Percentiles rank a stretch among this genome's conserved stretches.
Conservation (phyloP, 164 flowering plant species). For the Piper betle region DNA sequence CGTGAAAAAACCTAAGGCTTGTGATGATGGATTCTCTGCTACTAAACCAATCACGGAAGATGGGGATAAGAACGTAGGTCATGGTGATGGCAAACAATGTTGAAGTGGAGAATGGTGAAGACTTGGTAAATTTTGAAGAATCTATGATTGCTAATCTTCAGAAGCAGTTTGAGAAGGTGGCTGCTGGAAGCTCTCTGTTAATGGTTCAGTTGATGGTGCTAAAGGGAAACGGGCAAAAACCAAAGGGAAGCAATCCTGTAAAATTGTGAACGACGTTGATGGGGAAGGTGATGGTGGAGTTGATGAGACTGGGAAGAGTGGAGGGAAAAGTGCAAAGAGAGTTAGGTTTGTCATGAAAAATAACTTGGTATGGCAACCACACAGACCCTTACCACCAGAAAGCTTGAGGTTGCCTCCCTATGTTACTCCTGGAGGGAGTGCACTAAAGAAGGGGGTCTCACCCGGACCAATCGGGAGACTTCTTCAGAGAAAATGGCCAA, state of each 20-base stretch:
- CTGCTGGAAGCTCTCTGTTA: constrained; percentile 58
- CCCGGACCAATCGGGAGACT: constrained; percentile 74
- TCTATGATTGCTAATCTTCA: constrained; percentile 61
- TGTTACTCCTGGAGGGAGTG: constrained; percentile 95
- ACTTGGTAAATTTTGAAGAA: constrained; percentile 24
- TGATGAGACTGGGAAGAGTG: constrained; percentile 18
- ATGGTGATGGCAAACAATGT: constrained; percentile 9
- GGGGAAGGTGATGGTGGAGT: constrained; percentile 18
- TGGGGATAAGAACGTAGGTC: constrained; percentile 5
- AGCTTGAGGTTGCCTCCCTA: constrained; percentile 86
- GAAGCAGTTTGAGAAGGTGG: constrained; percentile 79
- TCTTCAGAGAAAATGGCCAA: constrained; percentile 5
- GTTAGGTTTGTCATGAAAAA: constrained; percentile 76
- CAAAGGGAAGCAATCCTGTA: constrained; percentile 10
- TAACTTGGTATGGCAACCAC: constrained; percentile 88
- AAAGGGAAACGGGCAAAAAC: constrained; percentile 22
- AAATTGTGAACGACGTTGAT: constrained; percentile 1
- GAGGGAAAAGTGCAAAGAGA: constrained; percentile 59
- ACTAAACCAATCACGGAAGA: background rate
- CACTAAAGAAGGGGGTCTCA: constrained; percentile 75
- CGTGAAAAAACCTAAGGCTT: background rate
- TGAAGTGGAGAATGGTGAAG: constrained; percentile 8
- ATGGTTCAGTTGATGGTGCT: constrained; percentile 2
- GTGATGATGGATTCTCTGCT: background rate
- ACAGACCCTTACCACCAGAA: constrained; percentile 74